phyloP scores from a whole-genome alignment of 441 rosid species.

The Gossypium schwendimanii region DNA sequence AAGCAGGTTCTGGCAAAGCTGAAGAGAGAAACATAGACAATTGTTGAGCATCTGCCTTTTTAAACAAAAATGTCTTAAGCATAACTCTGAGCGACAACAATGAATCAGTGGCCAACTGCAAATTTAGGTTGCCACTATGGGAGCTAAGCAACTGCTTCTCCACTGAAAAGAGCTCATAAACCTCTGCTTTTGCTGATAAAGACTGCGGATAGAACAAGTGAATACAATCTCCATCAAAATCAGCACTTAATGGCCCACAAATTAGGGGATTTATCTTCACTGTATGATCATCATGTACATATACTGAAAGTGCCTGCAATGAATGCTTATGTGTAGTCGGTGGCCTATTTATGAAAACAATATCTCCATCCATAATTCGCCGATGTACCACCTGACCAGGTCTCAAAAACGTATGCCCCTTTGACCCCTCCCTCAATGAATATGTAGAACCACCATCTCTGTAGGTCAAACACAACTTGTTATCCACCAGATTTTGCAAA shows the following conservation, averaged over 20 bases:
- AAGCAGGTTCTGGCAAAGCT: slow-evolving; percentile 62
- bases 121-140: slow-evolving; percentile 69
- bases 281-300: slow-evolving; percentile 84
- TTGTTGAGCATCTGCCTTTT: slow-evolving; percentile 55
- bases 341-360: slow-evolving; percentile 84
- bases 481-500: slow-evolving; percentile 72
- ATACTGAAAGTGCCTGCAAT: slow-evolving; percentile 79
- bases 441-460: slow-evolving; percentile 66
- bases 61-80: slow-evolving; percentile 44
- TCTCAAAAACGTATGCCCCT: slow-evolving; percentile 72
- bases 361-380: slow-evolving; percentile 87
- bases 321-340: slow-evolving; percentile 97
- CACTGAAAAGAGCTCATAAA: slow-evolving; percentile 76
- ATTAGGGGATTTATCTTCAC: slow-evolving; percentile 92
- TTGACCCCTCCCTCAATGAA: slow-evolving; percentile 87
- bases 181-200: slow-evolving; percentile 85
- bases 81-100: slow-evolving; percentile 59
- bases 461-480: slow-evolving; percentile 65
- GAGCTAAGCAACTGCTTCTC: slow-evolving; percentile 92
- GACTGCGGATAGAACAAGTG: slow-evolving; percentile 92
- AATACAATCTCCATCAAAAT: slow-evolving; percentile 93
- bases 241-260: slow-evolving; percentile 88
- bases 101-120: slow-evolving; percentile 73
- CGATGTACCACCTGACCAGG: slow-evolving; percentile 87
- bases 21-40: slow-evolving; percentile 61